Percentiles rank a stretch among this genome's conserved stretches.
Conservation (phyloP, 306 rosid species). For the Corylus heterophylla region DNA sequence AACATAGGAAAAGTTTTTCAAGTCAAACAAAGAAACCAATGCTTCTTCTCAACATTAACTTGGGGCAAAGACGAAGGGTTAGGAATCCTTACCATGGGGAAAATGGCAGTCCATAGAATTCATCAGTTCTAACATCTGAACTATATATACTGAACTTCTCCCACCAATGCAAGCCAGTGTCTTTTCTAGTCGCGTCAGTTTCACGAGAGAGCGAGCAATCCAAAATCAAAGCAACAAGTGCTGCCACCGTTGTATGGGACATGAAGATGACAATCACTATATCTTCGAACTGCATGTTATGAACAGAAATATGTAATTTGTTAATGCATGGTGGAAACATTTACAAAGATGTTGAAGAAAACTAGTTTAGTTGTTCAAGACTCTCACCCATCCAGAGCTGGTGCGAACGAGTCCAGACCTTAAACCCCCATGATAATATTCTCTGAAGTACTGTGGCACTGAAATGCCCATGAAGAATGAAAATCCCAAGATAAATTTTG, state of each 20-base stretch:
- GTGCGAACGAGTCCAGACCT: slow-evolving; percentile 28
- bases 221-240: slow-evolving; percentile 56
- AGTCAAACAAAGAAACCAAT: background rate
- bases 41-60: background rate
- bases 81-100: slow-evolving; percentile 67
- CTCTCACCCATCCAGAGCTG: slow-evolving; percentile 65
- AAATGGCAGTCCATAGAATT: slow-evolving; percentile 67
- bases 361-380: slow-evolving; percentile 7
- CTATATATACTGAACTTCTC: slow-evolving; percentile 57
- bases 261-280: slow-evolving; percentile 51
- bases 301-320: background rate
- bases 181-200: slow-evolving; percentile 44
- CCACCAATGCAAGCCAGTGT: slow-evolving; percentile 73
- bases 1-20: background rate
- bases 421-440: slow-evolving; percentile 42
- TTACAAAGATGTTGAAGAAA: background rate
- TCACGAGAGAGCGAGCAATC: slow-evolving; percentile 58
- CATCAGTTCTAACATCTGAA: slow-evolving; percentile 66
- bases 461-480: slow-evolving; percentile 84
- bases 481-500: slow-evolving; percentile 68
- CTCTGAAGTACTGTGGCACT: slow-evolving; percentile 82
- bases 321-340: background rate
- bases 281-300: slow-evolving; percentile 49
- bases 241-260: slow-evolving; percentile 77
- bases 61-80: slow-evolving; percentile 5